phyloP scores from a whole-genome alignment of 78 protist genomes.

The Chrysochromulina parva region DNA sequence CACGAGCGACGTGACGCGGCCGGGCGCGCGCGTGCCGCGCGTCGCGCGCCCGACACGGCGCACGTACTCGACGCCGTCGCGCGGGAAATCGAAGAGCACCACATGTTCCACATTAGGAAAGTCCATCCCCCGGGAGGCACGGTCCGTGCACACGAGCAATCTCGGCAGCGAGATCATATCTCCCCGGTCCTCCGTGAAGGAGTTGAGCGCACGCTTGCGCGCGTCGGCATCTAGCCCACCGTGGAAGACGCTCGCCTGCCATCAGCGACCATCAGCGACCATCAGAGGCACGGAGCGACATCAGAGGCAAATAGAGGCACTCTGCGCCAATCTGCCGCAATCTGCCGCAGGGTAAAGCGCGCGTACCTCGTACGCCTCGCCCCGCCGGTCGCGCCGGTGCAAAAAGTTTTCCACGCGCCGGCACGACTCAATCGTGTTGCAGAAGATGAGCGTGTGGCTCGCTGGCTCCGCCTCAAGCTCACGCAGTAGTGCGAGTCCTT shows the following conservation, averaged over 20 bases:
- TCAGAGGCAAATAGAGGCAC: too few relatives aligned
- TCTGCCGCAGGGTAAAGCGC: neutral
- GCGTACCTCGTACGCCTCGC: neutral
- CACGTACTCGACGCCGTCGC: neutral
- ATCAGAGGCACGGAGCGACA: too few relatives aligned
- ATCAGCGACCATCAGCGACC: too few relatives aligned
- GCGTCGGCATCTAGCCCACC: neutral
- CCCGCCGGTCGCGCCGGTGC: neutral
- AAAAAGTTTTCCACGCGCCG: neutral
- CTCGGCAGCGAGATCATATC: neutral
- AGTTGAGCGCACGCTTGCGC: neutral
- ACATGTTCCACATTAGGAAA: neutral
- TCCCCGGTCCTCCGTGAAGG: neutral
- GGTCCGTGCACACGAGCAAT: neutral
- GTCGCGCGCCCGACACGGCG: slow-evolving; percentile 6
- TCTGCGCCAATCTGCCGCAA: too few relatives aligned
- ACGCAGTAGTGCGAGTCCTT: neutral
- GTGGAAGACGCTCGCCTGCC: neutral
- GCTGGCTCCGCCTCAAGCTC: neutral
- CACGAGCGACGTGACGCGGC: neutral
- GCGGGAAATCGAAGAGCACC: slow-evolving; percentile 14
- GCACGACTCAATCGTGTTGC: slow-evolving; percentile 11
- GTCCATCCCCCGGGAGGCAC: slow-evolving; percentile 6
- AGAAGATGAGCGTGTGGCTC: neutral
- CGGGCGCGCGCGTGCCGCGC: neutral